Percentiles rank a stretch among this genome's conserved stretches.
These are phyloP conservation scores for Apiospora marii DNA, from an alignment of 2,329 filamentous ascomycete genomes.

Conservation along the genomic window DNA sequence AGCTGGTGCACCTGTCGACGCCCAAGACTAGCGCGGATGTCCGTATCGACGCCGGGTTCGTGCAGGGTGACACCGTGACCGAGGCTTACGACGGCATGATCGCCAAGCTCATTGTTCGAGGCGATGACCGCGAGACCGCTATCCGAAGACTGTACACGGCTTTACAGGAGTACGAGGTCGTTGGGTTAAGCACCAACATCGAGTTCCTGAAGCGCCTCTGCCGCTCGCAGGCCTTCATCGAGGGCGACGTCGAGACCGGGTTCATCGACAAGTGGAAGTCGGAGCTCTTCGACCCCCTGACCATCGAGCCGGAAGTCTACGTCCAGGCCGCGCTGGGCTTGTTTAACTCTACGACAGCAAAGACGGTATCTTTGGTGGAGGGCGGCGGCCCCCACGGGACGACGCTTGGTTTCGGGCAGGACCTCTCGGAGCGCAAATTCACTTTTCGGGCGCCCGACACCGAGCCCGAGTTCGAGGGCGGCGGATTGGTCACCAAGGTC, in stretches of 20 bases:
- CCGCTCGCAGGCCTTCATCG: conserved; percentile 80
- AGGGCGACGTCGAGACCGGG: conserved; percentile 90
- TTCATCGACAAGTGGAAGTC: conserved; percentile 90
- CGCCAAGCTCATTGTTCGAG: conserved; percentile 93
- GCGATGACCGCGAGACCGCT: conserved; percentile 77
- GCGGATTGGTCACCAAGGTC: conserved; percentile 59
- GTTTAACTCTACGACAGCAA: conserved; percentile 56
- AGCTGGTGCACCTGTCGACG: conserved; percentile 81
- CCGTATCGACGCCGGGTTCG: conserved; percentile 92
- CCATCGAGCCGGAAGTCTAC: conserved; percentile 75
- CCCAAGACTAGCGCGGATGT: conserved; percentile 75
- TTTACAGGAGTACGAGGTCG: conserved; percentile 88
- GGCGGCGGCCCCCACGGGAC: conserved; percentile 50
- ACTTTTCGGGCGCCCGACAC: conserved; percentile 66
- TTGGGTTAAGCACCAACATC: conserved; percentile 92
- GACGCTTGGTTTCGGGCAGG: conserved; percentile 62
- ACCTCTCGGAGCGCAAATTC: conserved; percentile 54
- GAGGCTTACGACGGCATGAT: conserved; percentile 99
- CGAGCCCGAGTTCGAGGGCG: conserved; percentile 68
- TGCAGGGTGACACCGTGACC: conserved; percentile 89
- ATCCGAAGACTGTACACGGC: conserved; percentile 84
- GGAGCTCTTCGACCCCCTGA: conserved; percentile 75
- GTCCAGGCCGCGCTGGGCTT: conserved; percentile 87
- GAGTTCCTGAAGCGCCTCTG: conserved; percentile 94
- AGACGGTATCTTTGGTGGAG: conserved; percentile 37